Base-by-base conservation (phyloP, 2,329 filamentous ascomycete genomes). In the Davidsoniella australis region DNA sequence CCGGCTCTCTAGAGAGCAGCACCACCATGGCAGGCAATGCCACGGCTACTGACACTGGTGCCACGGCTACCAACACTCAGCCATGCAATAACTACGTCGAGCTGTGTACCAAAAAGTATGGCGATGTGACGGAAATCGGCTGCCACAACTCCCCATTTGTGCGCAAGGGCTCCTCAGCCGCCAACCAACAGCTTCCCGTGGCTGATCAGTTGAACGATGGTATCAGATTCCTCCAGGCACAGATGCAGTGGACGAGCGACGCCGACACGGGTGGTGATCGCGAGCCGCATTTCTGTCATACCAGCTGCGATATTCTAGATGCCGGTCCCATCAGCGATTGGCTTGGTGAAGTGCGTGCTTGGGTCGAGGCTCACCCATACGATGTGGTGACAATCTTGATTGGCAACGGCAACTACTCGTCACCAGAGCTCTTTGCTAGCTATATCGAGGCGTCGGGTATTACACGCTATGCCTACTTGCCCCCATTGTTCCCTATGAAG, bases 331-430 rank as follows among this genome's bases (percentile, higher is more conserved):
- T 91, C 46, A 76, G 80, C 48, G 67, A 75, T 41, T 91, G 85
- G 67, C 76, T 95, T 33, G 68, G 68, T 5, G 70, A 68, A 0
- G 82, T 94, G 10, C 70, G 70, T 36, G 62, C 68, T 41, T 95
- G 88, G 88, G 76, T 95, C 2, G 70, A 73, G 5, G 57, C 60
- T 0, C 78, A 95, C 57, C 87, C 86, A 0, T 89, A 85, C 65
- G 88, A 95, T 55, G 83, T 95, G 1, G 75, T 95, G 23, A 88
- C 85, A 1, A 79, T 95, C 55, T 69, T 95, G 16, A 78, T 95
- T 46, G 86, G 80, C 51, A 95, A 95, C 62, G 80, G 76, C 58
- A 83, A 87, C 64, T 83, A 82, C 60, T 78, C 80, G n/a, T 55
- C 63, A 4, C 68, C 73, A 1, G 66, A 68, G 4, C 68, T 82